These are phyloP conservation scores for Paramecium pentaurelia DNA, from an alignment of 73 alveolate genomes.

Conservation along the genomic window DNA sequence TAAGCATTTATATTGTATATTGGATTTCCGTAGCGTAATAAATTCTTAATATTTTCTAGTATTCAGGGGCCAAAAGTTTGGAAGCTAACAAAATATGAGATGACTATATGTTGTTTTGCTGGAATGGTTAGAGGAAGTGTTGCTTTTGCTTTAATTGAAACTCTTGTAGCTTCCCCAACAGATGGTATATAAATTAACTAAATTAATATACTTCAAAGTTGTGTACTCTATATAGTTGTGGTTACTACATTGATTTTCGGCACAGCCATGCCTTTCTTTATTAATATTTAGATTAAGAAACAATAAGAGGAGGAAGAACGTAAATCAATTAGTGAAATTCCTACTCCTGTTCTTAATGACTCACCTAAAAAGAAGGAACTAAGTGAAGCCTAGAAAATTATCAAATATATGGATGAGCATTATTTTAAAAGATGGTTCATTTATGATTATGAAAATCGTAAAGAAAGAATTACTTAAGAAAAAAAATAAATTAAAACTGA, in stretches of 20 bases:
- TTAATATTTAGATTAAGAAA: constrained; percentile 29
- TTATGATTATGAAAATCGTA: constrained; percentile 55
- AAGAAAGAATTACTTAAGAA: background rate
- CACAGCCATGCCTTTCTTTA: constrained; percentile 55
- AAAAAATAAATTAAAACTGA: constrained; percentile 46
- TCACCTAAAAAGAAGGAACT: background rate
- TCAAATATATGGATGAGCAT: constrained; percentile 48
- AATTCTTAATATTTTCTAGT: background rate
- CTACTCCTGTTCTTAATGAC: background rate
- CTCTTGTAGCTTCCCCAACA: constrained; percentile 22
- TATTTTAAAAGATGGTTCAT: constrained; percentile 48
- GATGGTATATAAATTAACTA: constrained; percentile 24
- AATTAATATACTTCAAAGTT: constrained; percentile 47
- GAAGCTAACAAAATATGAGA: background rate
- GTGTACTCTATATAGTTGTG: constrained; percentile 44
- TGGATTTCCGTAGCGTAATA: constrained; percentile 49
- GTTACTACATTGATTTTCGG: constrained; percentile 49
- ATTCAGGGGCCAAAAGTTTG: constrained; percentile 24
- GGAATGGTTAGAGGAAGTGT: constrained; percentile 49
- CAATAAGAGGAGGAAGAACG: constrained; percentile 25
- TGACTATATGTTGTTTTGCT: constrained; percentile 39
- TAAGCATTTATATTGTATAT: constrained; percentile 49
- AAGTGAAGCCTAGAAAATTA: constrained; percentile 27
- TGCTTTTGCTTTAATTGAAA: constrained; percentile 36
- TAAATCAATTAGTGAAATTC: background rate